Conservation (phyloP, 2,329 filamentous ascomycete species). For the Microcera coccophila region DNA sequence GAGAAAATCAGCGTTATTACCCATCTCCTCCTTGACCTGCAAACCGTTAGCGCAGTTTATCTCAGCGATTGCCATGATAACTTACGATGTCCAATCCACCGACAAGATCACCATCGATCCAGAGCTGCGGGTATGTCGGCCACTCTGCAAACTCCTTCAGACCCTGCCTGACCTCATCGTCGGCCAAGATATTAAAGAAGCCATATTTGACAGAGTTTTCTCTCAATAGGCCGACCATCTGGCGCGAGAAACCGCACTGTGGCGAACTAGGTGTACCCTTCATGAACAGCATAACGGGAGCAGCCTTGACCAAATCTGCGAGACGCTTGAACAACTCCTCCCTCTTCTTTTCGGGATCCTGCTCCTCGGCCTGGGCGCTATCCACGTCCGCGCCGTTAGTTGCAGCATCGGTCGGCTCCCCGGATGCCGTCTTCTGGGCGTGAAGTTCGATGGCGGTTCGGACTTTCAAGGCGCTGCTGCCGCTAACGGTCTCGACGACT, state of each 20-base stretch:
- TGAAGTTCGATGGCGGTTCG: constrained; percentile 81
- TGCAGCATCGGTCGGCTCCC: constrained; percentile 33
- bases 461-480: constrained; percentile 83
- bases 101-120: constrained; percentile 84
- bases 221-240: constrained; percentile 79
- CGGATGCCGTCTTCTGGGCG: constrained; percentile 47
- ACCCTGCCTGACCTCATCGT: constrained; percentile 94
- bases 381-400: constrained; percentile 37
- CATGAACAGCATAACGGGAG: constrained; percentile 98
- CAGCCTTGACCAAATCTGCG: constrained; percentile 83
- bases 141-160: constrained; percentile 97
- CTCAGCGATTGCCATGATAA: constrained; percentile 16
- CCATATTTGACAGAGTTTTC: constrained; percentile 93
- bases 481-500: constrained; percentile 80
- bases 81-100: constrained; percentile 94
- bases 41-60: constrained; percentile 16
- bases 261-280: constrained; percentile 87
- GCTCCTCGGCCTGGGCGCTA: constrained; percentile 42
- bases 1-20: constrained; percentile 78
- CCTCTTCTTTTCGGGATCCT: constrained; percentile 60
- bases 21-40: constrained; percentile 90
- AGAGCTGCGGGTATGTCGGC: constrained; percentile 96
- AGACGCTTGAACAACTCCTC: constrained; percentile 82
- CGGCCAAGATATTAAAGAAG: constrained; percentile 98
- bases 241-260: constrained; percentile 89